phyloP scores from a whole-genome alignment of 148 eudicot species.

The Cornus kousa region DNA sequence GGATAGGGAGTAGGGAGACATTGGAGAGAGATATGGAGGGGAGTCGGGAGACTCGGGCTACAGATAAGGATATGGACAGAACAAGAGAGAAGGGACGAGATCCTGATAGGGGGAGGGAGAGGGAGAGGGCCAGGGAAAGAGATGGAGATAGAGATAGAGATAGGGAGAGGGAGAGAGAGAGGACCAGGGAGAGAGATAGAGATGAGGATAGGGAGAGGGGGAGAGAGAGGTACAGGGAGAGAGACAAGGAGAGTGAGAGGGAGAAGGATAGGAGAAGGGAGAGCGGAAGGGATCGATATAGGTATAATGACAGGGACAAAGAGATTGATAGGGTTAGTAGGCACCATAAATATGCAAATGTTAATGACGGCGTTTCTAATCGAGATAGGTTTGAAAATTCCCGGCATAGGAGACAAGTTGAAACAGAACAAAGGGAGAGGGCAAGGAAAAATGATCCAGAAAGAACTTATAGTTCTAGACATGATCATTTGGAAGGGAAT shows the following conservation, averaged over 20 bases:
- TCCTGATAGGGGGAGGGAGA: conserved; percentile 16
- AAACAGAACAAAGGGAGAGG: conserved; percentile 40
- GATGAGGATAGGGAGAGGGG: conserved; percentile 15
- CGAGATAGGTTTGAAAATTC: conserved; percentile 33
- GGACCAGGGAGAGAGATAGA: conserved; percentile 6
- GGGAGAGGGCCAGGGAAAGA: conserved; percentile 25
- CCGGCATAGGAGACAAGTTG: conserved; percentile 43
- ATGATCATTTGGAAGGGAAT: not conserved
- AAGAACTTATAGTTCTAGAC: conserved; percentile 27
- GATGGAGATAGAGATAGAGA: conserved; percentile 27
- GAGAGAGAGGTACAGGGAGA: conserved; percentile 8
- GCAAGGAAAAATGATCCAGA: conserved; percentile 32
- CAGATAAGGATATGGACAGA: conserved; percentile 6
- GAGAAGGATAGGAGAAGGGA: too few relatives aligned
- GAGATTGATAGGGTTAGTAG: conserved; percentile 49
- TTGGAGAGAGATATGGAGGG: conserved; percentile 19
- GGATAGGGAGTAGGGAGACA: conserved; percentile 34
- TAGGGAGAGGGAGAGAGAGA: conserved; percentile 27
- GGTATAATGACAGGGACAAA: conserved; percentile 27
- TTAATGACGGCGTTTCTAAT: conserved; percentile 37
- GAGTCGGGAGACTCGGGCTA: conserved; percentile 10
- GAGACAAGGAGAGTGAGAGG: too few relatives aligned
- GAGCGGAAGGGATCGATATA: too few relatives aligned
- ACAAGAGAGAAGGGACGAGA: too few relatives aligned
- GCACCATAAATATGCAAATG: conserved; percentile 31